phyloP scores from a whole-genome alignment of 768 basidiomycete species.

The Lactarius evosmus region DNA sequence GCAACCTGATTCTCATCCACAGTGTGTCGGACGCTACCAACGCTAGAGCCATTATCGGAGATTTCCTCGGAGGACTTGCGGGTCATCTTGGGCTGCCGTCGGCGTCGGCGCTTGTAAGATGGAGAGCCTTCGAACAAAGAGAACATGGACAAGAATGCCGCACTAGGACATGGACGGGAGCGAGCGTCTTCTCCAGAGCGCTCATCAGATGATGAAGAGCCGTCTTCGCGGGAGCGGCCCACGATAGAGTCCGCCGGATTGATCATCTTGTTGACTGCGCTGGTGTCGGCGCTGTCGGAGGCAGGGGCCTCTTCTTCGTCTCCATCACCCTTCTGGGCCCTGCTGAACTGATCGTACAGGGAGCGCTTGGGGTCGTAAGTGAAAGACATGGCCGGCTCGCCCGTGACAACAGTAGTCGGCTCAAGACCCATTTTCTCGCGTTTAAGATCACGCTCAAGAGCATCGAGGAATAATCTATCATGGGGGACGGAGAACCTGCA shows the following conservation, averaged over 20 bases:
- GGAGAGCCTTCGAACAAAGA: constrained; percentile 83
- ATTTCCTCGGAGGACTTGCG: constrained; percentile 35
- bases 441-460: constrained; percentile 93
- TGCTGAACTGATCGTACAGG: constrained; percentile 85
- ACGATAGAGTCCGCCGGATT: constrained; percentile 26
- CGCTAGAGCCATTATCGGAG: constrained; percentile 27
- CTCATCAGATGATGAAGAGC: constrained; percentile 26
- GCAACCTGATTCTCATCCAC: constrained; percentile 36
- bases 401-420: constrained; percentile 69
- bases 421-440: constrained; percentile 89
- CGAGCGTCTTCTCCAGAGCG: constrained; percentile 29
- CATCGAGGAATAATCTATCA: constrained; percentile 94
- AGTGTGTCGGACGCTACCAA: constrained; percentile 17
- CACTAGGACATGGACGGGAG: constrained; percentile 31
- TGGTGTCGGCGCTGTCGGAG: constrained; percentile 25
- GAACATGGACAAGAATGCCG: constrained; percentile 59
- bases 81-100: constrained; percentile 55
- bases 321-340: constrained; percentile 38
- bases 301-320: constrained; percentile 30
- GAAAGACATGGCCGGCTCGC: constrained; percentile 88
- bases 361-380: constrained; percentile 82
- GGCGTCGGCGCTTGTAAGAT: constrained; percentile 84
- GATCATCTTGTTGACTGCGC: constrained; percentile 27
- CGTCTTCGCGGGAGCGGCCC: constrained; percentile 21
- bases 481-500: constrained; percentile 94